These are phyloP conservation scores for Syzygium syzygioides DNA, from an alignment of 441 rosid species.

Conservation along the genomic window DNA sequence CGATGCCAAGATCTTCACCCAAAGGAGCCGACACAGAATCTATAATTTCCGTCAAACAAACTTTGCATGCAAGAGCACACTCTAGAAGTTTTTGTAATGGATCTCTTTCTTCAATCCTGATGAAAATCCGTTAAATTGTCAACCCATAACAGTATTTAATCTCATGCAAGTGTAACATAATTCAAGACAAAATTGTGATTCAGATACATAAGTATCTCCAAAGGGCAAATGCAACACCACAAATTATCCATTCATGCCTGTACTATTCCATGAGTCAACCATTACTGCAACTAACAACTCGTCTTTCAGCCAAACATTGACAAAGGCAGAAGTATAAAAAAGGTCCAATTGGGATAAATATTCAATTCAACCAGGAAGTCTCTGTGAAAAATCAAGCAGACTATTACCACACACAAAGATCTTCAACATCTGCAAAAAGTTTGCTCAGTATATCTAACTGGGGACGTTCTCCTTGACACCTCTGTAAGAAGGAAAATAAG, in stretches of 20 bases:
- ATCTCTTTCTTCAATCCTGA: conserved; percentile 55
- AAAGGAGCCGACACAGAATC: conserved; percentile 30
- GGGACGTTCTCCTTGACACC: conserved; percentile 22
- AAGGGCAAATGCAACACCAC: not conserved
- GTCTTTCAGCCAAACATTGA: not conserved
- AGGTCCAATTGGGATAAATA: not conserved
- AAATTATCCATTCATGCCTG: not conserved
- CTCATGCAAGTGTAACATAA: not conserved
- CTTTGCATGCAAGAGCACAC: conserved; percentile 37
- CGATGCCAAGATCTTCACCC: conserved; percentile 26
- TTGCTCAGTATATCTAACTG: conserved; percentile 34
- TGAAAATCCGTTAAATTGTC: not conserved
- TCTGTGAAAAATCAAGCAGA: not conserved
- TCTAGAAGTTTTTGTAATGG: conserved; percentile 37
- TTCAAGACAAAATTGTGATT: not conserved
- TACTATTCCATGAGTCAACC: not conserved
- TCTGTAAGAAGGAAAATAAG: conserved; percentile 25
- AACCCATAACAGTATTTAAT: not conserved
- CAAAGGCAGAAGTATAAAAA: not conserved
- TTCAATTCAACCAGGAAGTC: not conserved
- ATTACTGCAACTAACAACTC: not conserved
- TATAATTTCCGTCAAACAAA: conserved; percentile 33
- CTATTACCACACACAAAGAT: conserved; percentile 32
- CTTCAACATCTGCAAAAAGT: conserved; percentile 35
- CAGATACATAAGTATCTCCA: not conserved